Evolutionary conservation across 306 rosid species (phyloP), one percentile per base, ranked within the genome.

Genomic region (Prunus persica): DNA sequence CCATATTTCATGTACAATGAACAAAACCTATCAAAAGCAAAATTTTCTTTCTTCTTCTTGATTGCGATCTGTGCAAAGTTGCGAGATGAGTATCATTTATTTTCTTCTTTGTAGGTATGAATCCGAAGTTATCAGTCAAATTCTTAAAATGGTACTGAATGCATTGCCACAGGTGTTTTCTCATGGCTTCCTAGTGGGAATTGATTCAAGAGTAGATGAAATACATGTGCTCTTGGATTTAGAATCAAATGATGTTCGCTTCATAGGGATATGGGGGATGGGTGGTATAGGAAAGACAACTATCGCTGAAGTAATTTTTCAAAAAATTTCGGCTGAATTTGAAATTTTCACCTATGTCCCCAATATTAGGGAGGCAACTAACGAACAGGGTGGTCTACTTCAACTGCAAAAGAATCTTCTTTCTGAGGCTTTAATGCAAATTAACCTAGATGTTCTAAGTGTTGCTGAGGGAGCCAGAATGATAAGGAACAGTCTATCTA

Each of bases 401-500:
- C 86, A 67, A 72, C 75, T 2, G 62, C 81, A 75, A 46, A 67
- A 52, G 28, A 34, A 38, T 76, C 71, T 62, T 34, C 57, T 52
- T 6, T 18, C 8, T 0, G 3, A 52, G 3, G 20, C 20, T 15
- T 52, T 52, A 19, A 52, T 18, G 57, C 57, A 0, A 52, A 32
- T 32, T 32, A 19, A 52, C 57, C 1, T 6, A 82, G 11, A 32
- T 86, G 38, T 6, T 0, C 19, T 0, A 32, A 32, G 38, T 32
- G 38, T 32, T 32, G 1, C 0, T 32, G 38, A 32, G 38, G 38
- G 38, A 32, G 38, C 7, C 38, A 32, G 1, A 0, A 32, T 32
- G 38, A 32, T 32, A 32, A 32, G 38, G 38, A 32, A 32, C 38
- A 32, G 7, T 32, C 38, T 32, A 32, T 0, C 1, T 32, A 32